Evolutionary conservation across 129 eudicot genomes (phyloP), one percentile per base, ranked within the genome.

Genomic region (Dittrichia graveolens): DNA sequence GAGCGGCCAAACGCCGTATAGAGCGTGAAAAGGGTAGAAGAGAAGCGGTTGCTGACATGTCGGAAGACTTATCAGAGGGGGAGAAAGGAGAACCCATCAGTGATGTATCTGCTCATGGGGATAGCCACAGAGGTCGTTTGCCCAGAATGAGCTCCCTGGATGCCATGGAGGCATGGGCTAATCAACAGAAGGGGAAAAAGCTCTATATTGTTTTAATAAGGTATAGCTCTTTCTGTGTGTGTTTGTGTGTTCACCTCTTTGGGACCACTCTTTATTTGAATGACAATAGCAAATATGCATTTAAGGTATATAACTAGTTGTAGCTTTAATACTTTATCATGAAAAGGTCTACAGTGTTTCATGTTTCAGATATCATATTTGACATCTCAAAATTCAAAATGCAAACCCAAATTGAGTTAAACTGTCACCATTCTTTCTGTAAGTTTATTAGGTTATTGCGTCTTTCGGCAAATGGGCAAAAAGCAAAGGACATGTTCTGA

Each of bases 21-120:
- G 99, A 94, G 83, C 96, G 86, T 59, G 99, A 95, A 81, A 88
- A 83, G 72, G 99, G 99, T 52, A 94, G 99, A 66, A 81, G 88
- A 77, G 93, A 88, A 80, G 99, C 97, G 38, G 96, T 92, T 67
- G 97, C 97, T 57, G 99, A 95, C 74, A 91, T 95, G 99, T 95
- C 97, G 9, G 99, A 95, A 65, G 99, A 95, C 82, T 78, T 95
- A 62, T 95, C 99, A 0, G 99, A 95, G 78, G 99, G 99, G 60
- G 99, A 95, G 54, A 95, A 80, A 80, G 99, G 96, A 67, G 96
- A 90, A 72, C 44, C 74, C 9, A 55, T 80, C 37, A 67, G 82
- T 65, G 97, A 95, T 18, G 50, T 83, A 37, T 88, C 97, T 37
- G 69, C 78, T 75, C 99, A 90, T 43, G 94, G 95, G 78, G 99